Evolutionary conservation across 106 monocot species (phyloP).

Genomic region (Platanthera guangdongensis): DNA sequence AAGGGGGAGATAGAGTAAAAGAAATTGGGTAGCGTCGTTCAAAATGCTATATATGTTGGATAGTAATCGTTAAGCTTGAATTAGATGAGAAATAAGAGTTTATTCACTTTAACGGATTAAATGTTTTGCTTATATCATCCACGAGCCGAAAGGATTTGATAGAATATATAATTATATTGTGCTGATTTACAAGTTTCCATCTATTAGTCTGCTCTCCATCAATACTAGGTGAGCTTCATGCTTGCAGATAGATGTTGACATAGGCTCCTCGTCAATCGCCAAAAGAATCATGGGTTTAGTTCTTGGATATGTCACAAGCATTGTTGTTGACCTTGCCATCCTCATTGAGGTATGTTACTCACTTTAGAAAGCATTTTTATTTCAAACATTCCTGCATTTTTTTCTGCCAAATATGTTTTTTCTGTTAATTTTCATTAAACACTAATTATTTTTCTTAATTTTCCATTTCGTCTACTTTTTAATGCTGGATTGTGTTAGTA

Average conservation of each 20-base stretch:
- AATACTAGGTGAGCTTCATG: background rate
- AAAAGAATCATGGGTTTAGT: conserved; percentile 75
- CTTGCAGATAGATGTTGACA: conserved; percentile 89
- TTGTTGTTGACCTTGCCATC: conserved; percentile 95
- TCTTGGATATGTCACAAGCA: conserved; percentile 77
- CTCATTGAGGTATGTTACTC: conserved; percentile 66
- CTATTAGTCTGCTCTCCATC: background rate
- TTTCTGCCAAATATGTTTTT: background rate
- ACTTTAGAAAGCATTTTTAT: background rate
- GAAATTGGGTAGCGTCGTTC: no score
- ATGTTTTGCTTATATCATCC: background rate
- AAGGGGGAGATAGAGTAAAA: no score
- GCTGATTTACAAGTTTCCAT: background rate
- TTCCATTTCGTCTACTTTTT: background rate
- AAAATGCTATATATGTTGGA: no score
- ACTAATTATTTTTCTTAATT: background rate
- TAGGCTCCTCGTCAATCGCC: conserved; percentile 93
- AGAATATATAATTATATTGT: background rate
- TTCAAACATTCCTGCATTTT: background rate
- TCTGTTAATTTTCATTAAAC: conserved; percentile 1
- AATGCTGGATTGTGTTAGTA: background rate
- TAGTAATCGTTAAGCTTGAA: background rate
- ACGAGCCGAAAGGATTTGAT: background rate
- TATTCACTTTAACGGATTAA: background rate
- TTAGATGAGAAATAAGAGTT: background rate